phyloP scores from a whole-genome alignment of 768 basidiomycete genomes.

The Mycena vitilis region DNA sequence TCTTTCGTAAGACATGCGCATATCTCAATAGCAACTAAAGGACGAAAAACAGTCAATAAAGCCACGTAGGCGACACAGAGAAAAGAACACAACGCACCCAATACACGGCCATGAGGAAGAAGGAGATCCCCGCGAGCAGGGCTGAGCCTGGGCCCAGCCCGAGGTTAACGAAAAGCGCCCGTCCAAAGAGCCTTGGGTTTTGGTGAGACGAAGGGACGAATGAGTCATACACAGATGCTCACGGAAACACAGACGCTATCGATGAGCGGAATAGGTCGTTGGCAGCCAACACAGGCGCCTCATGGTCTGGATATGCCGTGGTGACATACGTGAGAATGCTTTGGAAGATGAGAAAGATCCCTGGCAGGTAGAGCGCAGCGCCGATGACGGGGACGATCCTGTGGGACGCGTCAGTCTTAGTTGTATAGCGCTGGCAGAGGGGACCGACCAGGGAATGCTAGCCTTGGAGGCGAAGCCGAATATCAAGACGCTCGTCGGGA shows the following conservation, averaged over 20 bases:
- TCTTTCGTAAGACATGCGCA: slow-evolving; percentile 21
- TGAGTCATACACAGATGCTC: neutral
- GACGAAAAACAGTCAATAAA: too few relatives aligned
- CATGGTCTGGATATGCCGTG: slow-evolving; percentile 44
- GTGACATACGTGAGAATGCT: slow-evolving; percentile 43
- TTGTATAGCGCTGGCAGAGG: neutral
- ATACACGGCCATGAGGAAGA: slow-evolving; percentile 39
- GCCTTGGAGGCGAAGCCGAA: slow-evolving; percentile 47
- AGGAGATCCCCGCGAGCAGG: slow-evolving; percentile 40
- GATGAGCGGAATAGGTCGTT: slow-evolving; percentile 48
- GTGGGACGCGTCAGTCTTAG: neutral
- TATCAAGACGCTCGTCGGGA: slow-evolving; percentile 48
- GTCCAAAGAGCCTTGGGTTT: slow-evolving; percentile 36
- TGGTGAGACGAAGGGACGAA: neutral
- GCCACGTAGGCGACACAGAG: too few relatives aligned
- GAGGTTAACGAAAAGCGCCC: slow-evolving; percentile 38
- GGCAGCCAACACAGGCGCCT: slow-evolving; percentile 46
- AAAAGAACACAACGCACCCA: slow-evolving; percentile 21
- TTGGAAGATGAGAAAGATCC: slow-evolving; percentile 47
- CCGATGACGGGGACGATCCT: slow-evolving; percentile 49
- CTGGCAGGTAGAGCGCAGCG: slow-evolving; percentile 44
- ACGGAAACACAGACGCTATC: slow-evolving; percentile 39
- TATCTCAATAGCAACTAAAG: slow-evolving; percentile 20
- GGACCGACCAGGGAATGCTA: slow-evolving; percentile 41
- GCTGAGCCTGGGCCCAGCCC: slow-evolving; percentile 41